Evolutionary conservation across 208 protist species (phyloP), one percentile per base, ranked within the genome.

Genomic region (Leishmania arabica): DNA sequence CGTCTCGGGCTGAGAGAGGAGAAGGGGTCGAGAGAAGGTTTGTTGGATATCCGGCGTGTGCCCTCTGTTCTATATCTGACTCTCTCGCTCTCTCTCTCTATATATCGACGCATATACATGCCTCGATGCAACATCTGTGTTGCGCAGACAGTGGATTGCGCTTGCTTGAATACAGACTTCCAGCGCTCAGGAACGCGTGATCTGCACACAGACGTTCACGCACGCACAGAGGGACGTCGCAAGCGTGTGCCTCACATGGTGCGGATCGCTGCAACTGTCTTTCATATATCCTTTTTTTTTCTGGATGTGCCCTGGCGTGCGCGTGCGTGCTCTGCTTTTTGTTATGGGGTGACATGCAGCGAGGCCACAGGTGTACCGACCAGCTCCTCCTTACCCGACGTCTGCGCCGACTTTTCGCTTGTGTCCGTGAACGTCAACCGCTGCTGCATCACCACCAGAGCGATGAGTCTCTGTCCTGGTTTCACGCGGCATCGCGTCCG

Each of bases 361-460:
- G 19, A 72, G 7, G 68, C 19, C 68, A 31, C 40, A 72, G 6
- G 68, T 24, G 68, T 31, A 31, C 7, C 21, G 68, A 42, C 40
- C 13, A 51, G 19, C 40, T 42, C 40, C 37, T 51, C 8, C 40
- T 49, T 49, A 49, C 40, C 8, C 34, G 7, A 17, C 40, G 68
- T 27, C 68, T 72, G 68, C 68, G 40, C 9, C 40, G 68, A 34
- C 68, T 72, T 27, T 72, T 72, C 40, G 68, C 68, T 49, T 21
- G 68, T 49, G 37, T 1, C 21, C 24, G 27, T 40, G 17, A 27
- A 8, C 42, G 40, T 6, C 24, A 42, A 49, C 40, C 3, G 40
- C 68, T 31, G 42, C 40, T 21, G 31, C 40, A 49, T 17, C 40
- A 31, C 68, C 11, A 72, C 68, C 34, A 8, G 68, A 13, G 24